phyloP scores from a whole-genome alignment of 371 early-diverging fungal species.

The Mucor velutinosus region DNA sequence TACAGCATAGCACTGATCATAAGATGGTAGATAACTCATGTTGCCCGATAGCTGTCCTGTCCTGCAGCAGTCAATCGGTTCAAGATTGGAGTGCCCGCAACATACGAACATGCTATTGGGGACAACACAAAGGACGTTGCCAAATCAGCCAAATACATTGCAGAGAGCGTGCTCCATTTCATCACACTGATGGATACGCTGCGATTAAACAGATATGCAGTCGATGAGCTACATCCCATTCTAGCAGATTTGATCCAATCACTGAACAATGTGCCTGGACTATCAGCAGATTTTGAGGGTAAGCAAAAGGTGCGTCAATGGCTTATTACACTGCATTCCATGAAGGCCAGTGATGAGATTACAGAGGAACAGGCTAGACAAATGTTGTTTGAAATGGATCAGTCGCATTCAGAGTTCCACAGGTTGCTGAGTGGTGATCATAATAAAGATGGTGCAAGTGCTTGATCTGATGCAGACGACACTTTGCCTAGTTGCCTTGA shows the following conservation, averaged over 20 bases:
- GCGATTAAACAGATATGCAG: conserved; percentile 83
- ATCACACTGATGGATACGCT: conserved; percentile 94
- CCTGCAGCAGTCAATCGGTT: conserved; percentile 82
- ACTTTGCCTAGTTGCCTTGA: not conserved
- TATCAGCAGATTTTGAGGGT: conserved; percentile 84
- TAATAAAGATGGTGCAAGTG: conserved; percentile 16
- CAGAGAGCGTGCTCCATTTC: conserved; percentile 87
- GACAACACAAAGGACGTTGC: conserved; percentile 53
- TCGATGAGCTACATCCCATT: conserved; percentile 91
- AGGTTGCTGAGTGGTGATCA: conserved; percentile 58
- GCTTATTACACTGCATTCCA: conserved; percentile 87
- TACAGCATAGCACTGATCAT: not conserved
- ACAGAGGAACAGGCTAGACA: conserved; percentile 89
- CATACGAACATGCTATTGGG: conserved; percentile 81
- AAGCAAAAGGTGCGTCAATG: conserved; percentile 84
- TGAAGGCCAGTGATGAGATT: conserved; percentile 92
- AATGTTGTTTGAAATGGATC: conserved; percentile 92
- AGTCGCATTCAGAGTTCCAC: conserved; percentile 67
- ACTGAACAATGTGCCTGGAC: conserved; percentile 77
- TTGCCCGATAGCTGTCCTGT: conserved; percentile 64
- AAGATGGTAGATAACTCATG: not conserved
- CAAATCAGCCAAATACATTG: conserved; percentile 77
- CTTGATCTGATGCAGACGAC: not conserved
- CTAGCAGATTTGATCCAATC: conserved; percentile 89
- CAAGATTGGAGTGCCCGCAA: conserved; percentile 88